Evolutionary conservation across 352 stramenopile species (phyloP), one percentile per base, ranked within the genome.

Genomic region (Thraustotheca clavata): DNA sequence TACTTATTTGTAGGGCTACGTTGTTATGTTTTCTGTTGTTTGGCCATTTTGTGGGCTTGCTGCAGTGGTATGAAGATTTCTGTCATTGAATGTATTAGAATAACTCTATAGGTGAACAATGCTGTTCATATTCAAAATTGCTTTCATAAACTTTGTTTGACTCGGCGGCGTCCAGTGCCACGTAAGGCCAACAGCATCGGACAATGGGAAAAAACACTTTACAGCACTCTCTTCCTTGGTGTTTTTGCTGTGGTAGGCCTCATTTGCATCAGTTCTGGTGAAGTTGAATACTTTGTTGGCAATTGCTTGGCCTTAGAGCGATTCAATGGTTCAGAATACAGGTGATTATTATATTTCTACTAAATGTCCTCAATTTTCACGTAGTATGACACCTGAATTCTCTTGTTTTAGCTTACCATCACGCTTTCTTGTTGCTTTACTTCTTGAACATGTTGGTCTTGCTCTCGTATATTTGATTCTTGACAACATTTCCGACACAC

Each of bases 1-100:
- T 32, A 36, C 41, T 41, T 46, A 34, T 22, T 26, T 33, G 3
- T 61, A 93, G 83, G 84, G 84, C 71, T 93, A 89, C 41, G 80
- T 93, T 20, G 84, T 93, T 24, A 94, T 94, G 84, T 91, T 94
- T 69, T 94, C 84, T 1, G 80, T 89, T 26, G 80, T 94, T 36
- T 94, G 82, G 84, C 84, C 84, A 32, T 91, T 94, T 57, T 94
- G 84, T 47, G 80, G 80, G 11, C 72, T 94, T 32, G 80, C 80
- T 7, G 84, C 77, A 4, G 70, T 93, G 24, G 77, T 73, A 52
- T 6, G 34, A 4, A 16, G 5, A 59, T 63, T 24, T 29, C 12
- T 49, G 22, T 60, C 38, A 60, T n/a, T n/a, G n/a, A n/a, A 18
- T 24, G 3, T 67, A 3, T 67, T 16, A 32, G 33, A 22, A n/a